Evolutionary conservation across 495 filamentous ascomycete species (phyloP), one percentile per base, ranked within the genome.

Genomic region (Trichoderma erinaceum): DNA sequence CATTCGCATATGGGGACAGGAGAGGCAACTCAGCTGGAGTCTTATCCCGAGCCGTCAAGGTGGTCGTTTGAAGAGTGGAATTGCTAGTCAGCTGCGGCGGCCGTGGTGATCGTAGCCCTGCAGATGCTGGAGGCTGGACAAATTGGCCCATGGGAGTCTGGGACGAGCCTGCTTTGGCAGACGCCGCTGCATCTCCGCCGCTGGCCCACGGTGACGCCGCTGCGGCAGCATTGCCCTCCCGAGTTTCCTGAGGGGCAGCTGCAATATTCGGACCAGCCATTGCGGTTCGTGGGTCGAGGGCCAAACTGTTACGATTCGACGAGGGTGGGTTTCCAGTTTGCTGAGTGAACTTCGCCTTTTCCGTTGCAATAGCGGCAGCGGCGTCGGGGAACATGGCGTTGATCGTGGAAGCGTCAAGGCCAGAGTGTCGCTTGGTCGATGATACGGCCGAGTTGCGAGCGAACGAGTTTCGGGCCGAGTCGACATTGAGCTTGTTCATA

Each of bases 321-420:
- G 90, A 86, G 23, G 94, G 92, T 13, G 89, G 89, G 68, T 92
- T 91, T 64, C 95, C 94, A 38, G 92, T 96, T 76, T 95, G 90
- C 75, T 97, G 92, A 13, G 92, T 93, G 75, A 96, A 97, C 78
- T 97, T 93, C 65, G 92, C 93, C 81, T 97, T 97, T 80, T 99
- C 94, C 65, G 93, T 95, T 38, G 93, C 93, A 77, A 99, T 97
- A 16, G 96, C 96, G 16, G 94, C 96, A 3, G 95, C 96, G 27
- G 95, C 95, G 82, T 98, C 95, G 6, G 95, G 95, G 76, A 99
- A 99, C 95, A 99, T 98, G 71, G 92, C 92, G 79, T 97, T 94
- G 75, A 97, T 96, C n/a, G 91, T 92, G 43, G 87, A 88, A n/a
- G 92, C 81, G 74, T 98, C 95, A 48, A 98, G 86, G 18, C 87